Conservation (phyloP, 352 stramenopile species). For the Globisporangium abappressorium region DNA sequence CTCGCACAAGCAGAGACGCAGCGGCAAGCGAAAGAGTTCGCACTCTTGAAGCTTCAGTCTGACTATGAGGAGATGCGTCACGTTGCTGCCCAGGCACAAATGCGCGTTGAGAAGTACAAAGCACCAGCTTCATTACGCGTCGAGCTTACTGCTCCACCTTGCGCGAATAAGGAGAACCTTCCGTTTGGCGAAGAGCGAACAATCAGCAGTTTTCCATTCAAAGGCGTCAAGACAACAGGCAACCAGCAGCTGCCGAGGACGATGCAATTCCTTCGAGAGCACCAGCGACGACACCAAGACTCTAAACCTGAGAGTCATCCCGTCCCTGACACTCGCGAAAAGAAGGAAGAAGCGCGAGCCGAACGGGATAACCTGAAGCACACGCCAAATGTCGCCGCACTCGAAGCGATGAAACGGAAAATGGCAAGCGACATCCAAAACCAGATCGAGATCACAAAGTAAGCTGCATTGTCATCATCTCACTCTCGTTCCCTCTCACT, state of each 20-base stretch:
- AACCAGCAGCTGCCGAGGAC: neutral
- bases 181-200: neutral
- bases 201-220: neutral
- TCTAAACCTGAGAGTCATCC: no score
- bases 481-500: neutral
- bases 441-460: slow-evolving; percentile 53
- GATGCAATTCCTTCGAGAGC: slow-evolving; percentile 9
- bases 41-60: slow-evolving; percentile 28
- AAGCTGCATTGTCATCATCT: slow-evolving; percentile 11
- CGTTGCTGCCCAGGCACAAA: slow-evolving; percentile 37
- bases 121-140: slow-evolving; percentile 12
- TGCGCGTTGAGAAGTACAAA: slow-evolving; percentile 29
- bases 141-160: neutral
- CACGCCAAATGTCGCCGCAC: slow-evolving; percentile 29
- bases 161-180: slow-evolving; percentile 9
- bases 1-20: slow-evolving; percentile 36
- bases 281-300: neutral
- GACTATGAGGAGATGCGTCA: slow-evolving; percentile 40
- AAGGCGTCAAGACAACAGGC: neutral
- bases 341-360: neutral
- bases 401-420: slow-evolving; percentile 36
- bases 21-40: slow-evolving; percentile 34
- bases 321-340: neutral
- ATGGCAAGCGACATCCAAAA: slow-evolving; percentile 40
- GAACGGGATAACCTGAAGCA: neutral